phyloP scores from a whole-genome alignment of 306 rosid genomes.

The Ochetophila trinervis region DNA sequence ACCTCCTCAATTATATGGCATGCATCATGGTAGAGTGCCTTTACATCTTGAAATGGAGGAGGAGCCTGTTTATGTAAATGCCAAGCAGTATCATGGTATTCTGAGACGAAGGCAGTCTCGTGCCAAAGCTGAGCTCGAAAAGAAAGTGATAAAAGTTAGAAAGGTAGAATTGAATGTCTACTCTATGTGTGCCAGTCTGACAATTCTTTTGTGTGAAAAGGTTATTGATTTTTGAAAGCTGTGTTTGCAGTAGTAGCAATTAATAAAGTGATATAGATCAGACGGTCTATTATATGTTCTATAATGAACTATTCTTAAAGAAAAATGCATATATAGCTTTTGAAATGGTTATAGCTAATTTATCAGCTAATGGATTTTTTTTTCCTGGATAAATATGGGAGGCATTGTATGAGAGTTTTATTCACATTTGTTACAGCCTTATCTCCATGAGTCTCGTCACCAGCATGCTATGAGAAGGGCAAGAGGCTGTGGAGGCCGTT shows the following conservation, averaged over 20 bases:
- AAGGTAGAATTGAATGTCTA: conserved; percentile 46
- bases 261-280: too few species aligned
- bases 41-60: conserved; percentile 87
- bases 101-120: conserved; percentile 86
- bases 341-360: too few species aligned
- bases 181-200: too few species aligned
- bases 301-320: too few species aligned
- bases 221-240: too few species aligned
- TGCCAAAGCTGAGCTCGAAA: conserved; percentile 81
- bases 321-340: too few species aligned
- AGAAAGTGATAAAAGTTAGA: conserved; percentile 58
- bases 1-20: conserved; percentile 53
- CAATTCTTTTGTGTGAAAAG: too few species aligned
- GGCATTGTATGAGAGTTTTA: conserved; percentile 5
- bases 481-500: conserved; percentile 88
- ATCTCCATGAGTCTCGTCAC: conserved; percentile 89
- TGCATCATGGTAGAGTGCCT: conserved; percentile 75
- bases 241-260: too few species aligned
- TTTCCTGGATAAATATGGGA: neutral
- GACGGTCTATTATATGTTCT: too few species aligned
- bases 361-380: neutral
- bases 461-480: conserved; percentile 85
- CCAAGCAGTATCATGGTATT: conserved; percentile 93
- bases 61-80: conserved; percentile 90
- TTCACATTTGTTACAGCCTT: conserved; percentile 53